Evolutionary conservation across 208 protist species (phyloP).

Genomic region (Tritrichomonas foetus): DNA sequence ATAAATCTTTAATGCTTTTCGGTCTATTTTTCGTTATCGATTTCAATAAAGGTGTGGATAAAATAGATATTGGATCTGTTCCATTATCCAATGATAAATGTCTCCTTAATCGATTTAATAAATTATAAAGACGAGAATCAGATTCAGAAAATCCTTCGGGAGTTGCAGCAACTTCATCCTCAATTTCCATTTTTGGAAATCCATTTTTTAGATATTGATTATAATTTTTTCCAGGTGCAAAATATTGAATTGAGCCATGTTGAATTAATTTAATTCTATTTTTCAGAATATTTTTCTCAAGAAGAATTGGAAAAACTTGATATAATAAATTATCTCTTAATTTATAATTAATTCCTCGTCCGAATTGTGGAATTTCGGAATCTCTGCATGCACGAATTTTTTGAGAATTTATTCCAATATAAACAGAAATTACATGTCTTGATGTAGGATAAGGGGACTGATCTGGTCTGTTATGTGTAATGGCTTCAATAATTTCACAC

Average conservation of each 20-base stretch:
- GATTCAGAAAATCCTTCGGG: background rate
- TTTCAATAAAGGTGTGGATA: too few relatives aligned
- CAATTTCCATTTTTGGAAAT: background rate
- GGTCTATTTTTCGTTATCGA: too few relatives aligned
- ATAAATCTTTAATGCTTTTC: too few relatives aligned
- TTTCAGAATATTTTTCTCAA: too few relatives aligned
- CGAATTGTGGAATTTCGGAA: background rate
- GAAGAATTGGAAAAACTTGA: too few relatives aligned
- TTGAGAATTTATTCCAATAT: background rate
- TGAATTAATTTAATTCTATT: too few relatives aligned
- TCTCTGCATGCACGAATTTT: background rate
- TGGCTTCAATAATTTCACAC: background rate
- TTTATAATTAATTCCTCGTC: background rate
- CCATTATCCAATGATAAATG: background rate
- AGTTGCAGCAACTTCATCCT: background rate
- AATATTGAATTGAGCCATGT: too few relatives aligned
- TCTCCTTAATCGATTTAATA: background rate
- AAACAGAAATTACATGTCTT: background rate
- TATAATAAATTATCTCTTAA: too few relatives aligned
- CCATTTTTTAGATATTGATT: background rate
- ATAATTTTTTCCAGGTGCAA: too few relatives aligned
- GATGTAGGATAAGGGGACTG: background rate
- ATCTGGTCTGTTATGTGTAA: background rate
- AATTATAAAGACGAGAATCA: background rate
- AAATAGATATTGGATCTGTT: too few relatives aligned